Evolutionary conservation across 2,329 filamentous ascomycete genomes (phyloP), one percentile per base, ranked within the genome.

Genomic region (Penicillium sp.): DNA sequence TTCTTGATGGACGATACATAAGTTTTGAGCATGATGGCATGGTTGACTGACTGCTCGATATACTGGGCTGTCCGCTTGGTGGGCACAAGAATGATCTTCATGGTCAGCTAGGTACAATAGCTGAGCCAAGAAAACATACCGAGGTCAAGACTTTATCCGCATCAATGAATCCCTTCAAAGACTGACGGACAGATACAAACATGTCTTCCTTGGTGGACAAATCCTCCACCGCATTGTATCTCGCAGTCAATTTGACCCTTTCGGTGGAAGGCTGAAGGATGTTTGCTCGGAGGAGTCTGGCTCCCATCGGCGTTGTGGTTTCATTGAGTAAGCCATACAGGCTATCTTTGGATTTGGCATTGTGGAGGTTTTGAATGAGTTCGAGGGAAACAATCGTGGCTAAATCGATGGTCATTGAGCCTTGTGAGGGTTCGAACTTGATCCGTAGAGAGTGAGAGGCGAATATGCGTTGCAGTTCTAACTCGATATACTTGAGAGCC

Each of bases 371-470:
- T 70, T 97, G 92, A 28, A 98, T 90, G 6, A 99, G 84, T 75
- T 99, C 95, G 3, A 99, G 82, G 0, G 92, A 92, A 40, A 89
- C 85, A 30, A 97, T 92, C 0, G 93, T 96, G 0, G 92, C 90
- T 2, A 95, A 84, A 71, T 97, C 94, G 69, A 98, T 96, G 86
- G 96, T 92, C 93, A 98, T 97, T 0, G 92, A 91, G 26, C 94
- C 91, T 73, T 96, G 91, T 0, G 92, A 93, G 0, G 93, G 90
- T 70, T 94, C 89, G 68, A 96, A 97, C 65, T 88, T 89, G 72
- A 98, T 90, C 3, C 92, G 88, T 35, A 98, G 84, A 22, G 93
- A 93, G 73, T 95, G 89, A n/a, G 85, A 82, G 3, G 88, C 84
- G 73, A 97, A 95, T 0, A 84, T 86, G 62, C 89, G 83, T 4